phyloP scores from a whole-genome alignment of 768 basidiomycete genomes.

The Chlorophyllum brunneum region DNA sequence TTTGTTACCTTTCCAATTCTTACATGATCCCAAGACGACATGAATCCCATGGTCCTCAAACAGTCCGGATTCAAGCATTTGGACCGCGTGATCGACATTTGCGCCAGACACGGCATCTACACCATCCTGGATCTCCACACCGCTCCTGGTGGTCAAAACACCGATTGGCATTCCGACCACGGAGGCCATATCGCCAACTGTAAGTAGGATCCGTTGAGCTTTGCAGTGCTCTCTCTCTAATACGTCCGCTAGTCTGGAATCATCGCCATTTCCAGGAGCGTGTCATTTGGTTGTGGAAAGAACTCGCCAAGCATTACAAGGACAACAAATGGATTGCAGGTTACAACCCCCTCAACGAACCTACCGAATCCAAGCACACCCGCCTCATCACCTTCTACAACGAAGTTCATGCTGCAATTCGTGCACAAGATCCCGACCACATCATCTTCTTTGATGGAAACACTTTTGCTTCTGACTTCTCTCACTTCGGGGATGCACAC shows the following conservation, averaged over 20 bases:
- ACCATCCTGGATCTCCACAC: conserved; percentile 82
- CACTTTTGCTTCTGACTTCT: conserved; percentile 79
- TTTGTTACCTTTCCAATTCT: neutral
- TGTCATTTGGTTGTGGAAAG: conserved; percentile 69
- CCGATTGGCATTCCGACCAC: conserved; percentile 78
- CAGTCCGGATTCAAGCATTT: conserved; percentile 77
- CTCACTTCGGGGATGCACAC: conserved; percentile 62
- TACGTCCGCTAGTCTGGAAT: conserved; percentile 52
- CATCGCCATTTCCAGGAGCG: conserved; percentile 87
- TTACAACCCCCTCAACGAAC: conserved; percentile 84
- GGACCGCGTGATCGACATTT: conserved; percentile 63
- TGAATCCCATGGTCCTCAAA: conserved; percentile 79
- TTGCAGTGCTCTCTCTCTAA: neutral
- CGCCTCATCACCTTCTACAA: conserved; percentile 67
- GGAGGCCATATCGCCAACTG: conserved; percentile 66
- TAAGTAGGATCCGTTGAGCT: conserved; percentile 18
- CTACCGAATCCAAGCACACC: conserved; percentile 65
- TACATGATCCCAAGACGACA: conserved; percentile 43
- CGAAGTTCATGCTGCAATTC: conserved; percentile 65
- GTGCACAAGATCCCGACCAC: conserved; percentile 65
- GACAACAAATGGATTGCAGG: conserved; percentile 81
- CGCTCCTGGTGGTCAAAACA: conserved; percentile 70
- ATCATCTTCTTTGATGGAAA: conserved; percentile 81
- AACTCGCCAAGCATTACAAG: conserved; percentile 73
- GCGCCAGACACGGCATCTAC: conserved; percentile 73